Evolutionary conservation across 75 land plant genomes (phyloP).

Genomic region (Pinus taeda): DNA sequence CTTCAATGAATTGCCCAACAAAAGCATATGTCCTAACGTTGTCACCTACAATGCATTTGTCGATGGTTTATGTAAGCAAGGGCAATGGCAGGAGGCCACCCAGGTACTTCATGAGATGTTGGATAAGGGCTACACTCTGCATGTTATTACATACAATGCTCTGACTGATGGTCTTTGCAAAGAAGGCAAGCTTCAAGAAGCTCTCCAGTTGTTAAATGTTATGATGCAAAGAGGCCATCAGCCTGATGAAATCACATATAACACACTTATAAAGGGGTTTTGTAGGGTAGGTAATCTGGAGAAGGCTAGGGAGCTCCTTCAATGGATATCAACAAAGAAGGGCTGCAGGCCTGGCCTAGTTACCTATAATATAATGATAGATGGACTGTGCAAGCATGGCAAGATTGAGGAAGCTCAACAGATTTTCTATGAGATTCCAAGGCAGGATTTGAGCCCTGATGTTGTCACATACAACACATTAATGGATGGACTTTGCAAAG

Average conservation of each 20-base stretch:
- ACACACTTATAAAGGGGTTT: slow-evolving; percentile 26
- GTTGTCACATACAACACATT: slow-evolving; percentile 21
- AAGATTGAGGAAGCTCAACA: slow-evolving; percentile 17
- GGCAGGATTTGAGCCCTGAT: slow-evolving; percentile 14
- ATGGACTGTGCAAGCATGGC: slow-evolving; percentile 9
- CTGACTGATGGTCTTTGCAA: slow-evolving; percentile 20
- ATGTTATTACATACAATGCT: slow-evolving; percentile 10
- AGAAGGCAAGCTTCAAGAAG: slow-evolving; percentile 9
- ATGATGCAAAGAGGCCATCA: slow-evolving; percentile 11
- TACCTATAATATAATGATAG: slow-evolving; percentile 9
- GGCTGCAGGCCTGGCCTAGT: slow-evolving; percentile 10
- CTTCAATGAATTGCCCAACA: slow-evolving; percentile 19
- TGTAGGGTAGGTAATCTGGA: slow-evolving; percentile 18
- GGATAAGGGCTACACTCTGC: neutral
- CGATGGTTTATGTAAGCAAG: slow-evolving; percentile 10
- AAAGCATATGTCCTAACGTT: neutral
- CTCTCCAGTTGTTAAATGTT: slow-evolving; percentile 6
- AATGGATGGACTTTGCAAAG: slow-evolving; percentile 19
- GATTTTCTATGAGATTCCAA: slow-evolving; percentile 18
- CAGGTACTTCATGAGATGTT: slow-evolving; percentile 13
- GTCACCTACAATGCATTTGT: slow-evolving; percentile 12
- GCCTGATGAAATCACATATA: slow-evolving; percentile 31
- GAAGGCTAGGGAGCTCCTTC: slow-evolving; percentile 15
- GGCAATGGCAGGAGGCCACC: slow-evolving; percentile 8
- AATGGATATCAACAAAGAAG: neutral